Percentiles rank a stretch among this genome's conserved stretches.
Conservation (phyloP, 176 grass and related monocot species). For the Saccharum spontaneum region DNA sequence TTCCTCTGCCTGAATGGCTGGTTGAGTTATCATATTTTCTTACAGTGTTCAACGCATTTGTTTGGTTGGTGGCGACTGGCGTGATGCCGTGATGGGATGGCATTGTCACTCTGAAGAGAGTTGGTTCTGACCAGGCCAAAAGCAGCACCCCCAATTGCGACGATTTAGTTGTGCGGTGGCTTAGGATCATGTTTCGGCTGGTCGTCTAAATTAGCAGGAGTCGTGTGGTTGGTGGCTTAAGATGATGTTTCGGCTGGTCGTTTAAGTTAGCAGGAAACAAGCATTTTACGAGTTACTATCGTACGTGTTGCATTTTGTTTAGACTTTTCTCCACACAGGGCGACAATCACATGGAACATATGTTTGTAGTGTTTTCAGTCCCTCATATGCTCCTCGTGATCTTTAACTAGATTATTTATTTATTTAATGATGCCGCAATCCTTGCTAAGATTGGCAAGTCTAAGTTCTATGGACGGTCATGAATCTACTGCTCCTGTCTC, state of each 20-base stretch:
- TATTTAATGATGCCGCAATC: no score
- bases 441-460: no score
- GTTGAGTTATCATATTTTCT: not conserved
- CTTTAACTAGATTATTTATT: not conserved
- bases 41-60: not conserved
- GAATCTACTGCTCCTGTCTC: no score
- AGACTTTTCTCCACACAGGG: not conserved
- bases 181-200: not conserved
- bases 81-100: not conserved
- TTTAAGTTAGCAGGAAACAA: not conserved
- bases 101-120: not conserved
- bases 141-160: not conserved
- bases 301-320: no score
- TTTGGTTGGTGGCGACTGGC: constrained; percentile 21
- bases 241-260: not conserved
- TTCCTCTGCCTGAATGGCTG: not conserved
- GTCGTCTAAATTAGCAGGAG: not conserved
- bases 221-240: constrained; percentile 9
- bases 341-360: not conserved
- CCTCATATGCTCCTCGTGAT: not conserved
- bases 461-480: no score
- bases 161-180: not conserved
- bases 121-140: not conserved
- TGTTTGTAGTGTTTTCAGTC: not conserved
- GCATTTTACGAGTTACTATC: not conserved